phyloP scores from a whole-genome alignment of 2,329 filamentous ascomycete genomes.

The Diaporthe destruens region DNA sequence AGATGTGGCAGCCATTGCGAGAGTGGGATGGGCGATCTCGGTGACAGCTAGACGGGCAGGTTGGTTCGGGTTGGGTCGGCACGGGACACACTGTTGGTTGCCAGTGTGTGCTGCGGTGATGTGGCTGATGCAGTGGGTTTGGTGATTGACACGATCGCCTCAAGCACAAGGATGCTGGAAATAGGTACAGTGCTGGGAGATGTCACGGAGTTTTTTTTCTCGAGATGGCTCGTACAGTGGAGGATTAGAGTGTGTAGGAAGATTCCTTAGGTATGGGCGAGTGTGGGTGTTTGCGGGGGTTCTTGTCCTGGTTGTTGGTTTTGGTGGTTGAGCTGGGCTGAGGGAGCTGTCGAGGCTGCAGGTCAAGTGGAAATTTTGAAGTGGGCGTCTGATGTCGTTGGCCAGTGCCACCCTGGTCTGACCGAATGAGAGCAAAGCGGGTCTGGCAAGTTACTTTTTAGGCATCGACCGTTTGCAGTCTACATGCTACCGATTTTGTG shows the following conservation, averaged over 20 bases:
- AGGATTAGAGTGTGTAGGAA: neutral
- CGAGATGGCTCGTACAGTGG: slow-evolving; percentile 12
- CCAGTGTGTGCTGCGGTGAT: neutral
- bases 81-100: slow-evolving; percentile 18
- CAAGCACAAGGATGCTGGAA: neutral
- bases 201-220: neutral
- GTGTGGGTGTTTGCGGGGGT: slow-evolving; percentile 6
- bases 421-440: slow-evolving; percentile 8
- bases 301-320: slow-evolving; percentile 28
- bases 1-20: slow-evolving; percentile 72
- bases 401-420: slow-evolving; percentile 34
- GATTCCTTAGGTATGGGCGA: slow-evolving; percentile 30
- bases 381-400: slow-evolving; percentile 21
- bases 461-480: slow-evolving; percentile 14
- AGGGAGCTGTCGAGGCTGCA: slow-evolving; percentile 56
- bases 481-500: neutral
- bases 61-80: slow-evolving; percentile 8
- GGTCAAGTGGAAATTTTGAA: slow-evolving; percentile 51
- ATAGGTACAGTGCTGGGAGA: neutral
- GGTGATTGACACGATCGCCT: slow-evolving; percentile 10
- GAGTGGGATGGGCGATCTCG: slow-evolving; percentile 32
- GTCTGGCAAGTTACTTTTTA: neutral
- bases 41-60: slow-evolving; percentile 31
- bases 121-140: neutral
- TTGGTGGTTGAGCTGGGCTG: slow-evolving; percentile 25